A percentile compares a stretch with the other conserved stretches of the same genome.
phyloP scores from a whole-genome alignment of 2,329 filamentous ascomycete species.

The Cordyceps cicadae region DNA sequence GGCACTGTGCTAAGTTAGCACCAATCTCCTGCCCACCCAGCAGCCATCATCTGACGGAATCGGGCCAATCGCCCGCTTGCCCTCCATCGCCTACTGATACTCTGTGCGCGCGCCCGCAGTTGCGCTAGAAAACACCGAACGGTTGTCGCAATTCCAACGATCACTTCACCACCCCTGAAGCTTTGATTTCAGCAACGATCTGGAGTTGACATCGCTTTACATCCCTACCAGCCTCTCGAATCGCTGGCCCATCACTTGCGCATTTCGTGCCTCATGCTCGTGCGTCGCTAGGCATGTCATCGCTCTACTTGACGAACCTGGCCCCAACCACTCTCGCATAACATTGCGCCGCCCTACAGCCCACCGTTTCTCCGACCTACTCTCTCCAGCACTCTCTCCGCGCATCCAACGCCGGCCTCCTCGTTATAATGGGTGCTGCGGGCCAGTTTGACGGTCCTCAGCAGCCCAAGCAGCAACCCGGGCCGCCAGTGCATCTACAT shows the following conservation, averaged over 20 bases:
- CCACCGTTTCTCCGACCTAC: neutral
- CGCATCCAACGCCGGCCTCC: neutral
- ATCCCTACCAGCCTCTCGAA: neutral
- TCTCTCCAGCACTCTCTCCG: neutral
- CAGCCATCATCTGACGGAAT: conserved; percentile 8
- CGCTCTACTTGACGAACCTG: neutral
- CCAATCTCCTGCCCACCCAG: neutral
- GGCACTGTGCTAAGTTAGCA: neutral
- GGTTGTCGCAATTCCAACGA: neutral
- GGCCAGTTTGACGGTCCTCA: neutral
- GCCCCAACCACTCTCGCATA: neutral
- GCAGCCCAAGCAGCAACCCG: conserved; percentile 4
- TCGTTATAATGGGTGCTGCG: conserved; percentile 1
- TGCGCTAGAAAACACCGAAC: neutral
- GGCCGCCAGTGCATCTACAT: neutral
- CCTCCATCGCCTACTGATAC: neutral
- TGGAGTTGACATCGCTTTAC: neutral
- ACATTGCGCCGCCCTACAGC: neutral
- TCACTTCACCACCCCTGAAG: neutral
- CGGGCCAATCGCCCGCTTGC: conserved; percentile 1
- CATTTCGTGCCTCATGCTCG: neutral
- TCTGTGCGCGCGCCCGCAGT: neutral
- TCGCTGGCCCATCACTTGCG: neutral
- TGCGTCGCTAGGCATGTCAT: conserved; percentile 3
- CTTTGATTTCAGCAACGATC: neutral